Evolutionary conservation across 352 stramenopile genomes (phyloP).

Genomic region (Phytophthora rubi): DNA sequence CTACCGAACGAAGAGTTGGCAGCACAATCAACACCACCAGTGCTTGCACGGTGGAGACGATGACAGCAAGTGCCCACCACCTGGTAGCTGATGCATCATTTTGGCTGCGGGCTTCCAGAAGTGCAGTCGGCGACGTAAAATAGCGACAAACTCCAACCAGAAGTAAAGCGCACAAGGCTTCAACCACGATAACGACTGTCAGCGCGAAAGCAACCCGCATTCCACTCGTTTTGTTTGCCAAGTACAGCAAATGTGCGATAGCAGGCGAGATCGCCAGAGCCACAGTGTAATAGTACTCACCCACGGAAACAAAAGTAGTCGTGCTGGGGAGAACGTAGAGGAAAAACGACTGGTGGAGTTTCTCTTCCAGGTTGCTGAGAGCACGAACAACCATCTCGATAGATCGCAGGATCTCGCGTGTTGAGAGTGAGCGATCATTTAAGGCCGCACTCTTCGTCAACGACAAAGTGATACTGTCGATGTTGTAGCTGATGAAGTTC

Average conservation of each 20-base stretch:
- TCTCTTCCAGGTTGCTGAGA: conserved; percentile 89
- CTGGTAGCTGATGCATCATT: conserved; percentile 7
- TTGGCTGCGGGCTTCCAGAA: conserved; percentile 15
- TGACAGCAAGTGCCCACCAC: conserved; percentile 38
- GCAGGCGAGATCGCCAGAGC: conserved; percentile 73
- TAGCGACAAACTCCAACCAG: conserved; percentile 21
- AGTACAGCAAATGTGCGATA: conserved; percentile 62
- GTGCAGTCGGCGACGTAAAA: conserved; percentile 13
- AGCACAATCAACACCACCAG: conserved; percentile 34
- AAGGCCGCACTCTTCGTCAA: conserved; percentile 27
- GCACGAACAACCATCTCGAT: conserved; percentile 76
- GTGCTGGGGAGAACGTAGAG: conserved; percentile 83
- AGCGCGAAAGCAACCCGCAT: conserved; percentile 72
- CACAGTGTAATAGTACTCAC: conserved; percentile 87
- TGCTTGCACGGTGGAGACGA: conserved; percentile 33
- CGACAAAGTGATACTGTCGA: conserved; percentile 81
- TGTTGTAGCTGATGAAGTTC: conserved; percentile 88
- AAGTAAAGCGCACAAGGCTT: conserved; percentile 36
- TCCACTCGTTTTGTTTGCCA: conserved; percentile 56
- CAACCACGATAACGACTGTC: conserved; percentile 42
- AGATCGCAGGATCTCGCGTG: conserved; percentile 53
- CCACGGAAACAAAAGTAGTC: conserved; percentile 83
- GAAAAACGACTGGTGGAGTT: conserved; percentile 90
- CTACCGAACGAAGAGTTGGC: conserved; percentile 35
- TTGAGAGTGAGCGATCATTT: conserved; percentile 29